Evolutionary conservation across 768 basidiomycete species (phyloP).

Genomic region (Infundibulicybe gibba): DNA sequence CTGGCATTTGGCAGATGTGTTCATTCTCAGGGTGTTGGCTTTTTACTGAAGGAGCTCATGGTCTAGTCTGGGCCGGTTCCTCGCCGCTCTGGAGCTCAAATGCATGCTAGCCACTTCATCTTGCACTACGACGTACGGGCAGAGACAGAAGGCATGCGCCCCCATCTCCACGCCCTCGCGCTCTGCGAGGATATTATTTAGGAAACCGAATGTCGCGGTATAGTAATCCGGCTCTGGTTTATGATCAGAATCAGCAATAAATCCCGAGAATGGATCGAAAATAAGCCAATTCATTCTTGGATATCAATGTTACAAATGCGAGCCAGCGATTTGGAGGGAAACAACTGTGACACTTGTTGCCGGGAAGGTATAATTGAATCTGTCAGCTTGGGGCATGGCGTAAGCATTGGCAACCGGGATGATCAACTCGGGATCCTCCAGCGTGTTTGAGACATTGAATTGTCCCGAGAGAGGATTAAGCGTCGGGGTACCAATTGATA

Average conservation of each 20-base stretch:
- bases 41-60: background rate
- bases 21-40: background rate
- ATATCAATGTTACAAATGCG: no score
- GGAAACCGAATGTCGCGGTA: conserved; percentile 2
- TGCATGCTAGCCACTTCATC: conserved; percentile 41
- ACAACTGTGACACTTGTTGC: conserved; percentile 29
- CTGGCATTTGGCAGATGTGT: conserved; percentile 21
- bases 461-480: conserved; percentile 26
- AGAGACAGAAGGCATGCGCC: conserved; percentile 10
- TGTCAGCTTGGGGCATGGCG: conserved; percentile 21
- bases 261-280: no score
- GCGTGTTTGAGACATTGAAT: conserved; percentile 28
- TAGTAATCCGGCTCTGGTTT: no score
- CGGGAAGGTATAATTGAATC: conserved; percentile 30
- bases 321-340: conserved; percentile 8
- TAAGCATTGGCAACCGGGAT: conserved; percentile 23
- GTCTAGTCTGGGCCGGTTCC: conserved; percentile 36
- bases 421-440: conserved; percentile 25
- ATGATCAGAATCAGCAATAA: no score
- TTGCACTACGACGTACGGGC: conserved; percentile 33
- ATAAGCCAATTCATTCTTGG: no score
- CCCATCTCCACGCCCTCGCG: conserved; percentile 15
- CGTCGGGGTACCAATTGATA: conserved; percentile 20
- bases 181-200: conserved; percentile 13
- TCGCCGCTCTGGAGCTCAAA: conserved; percentile 41